Conservation (phyloP, 2,329 filamentous ascomycete genomes). For the Neofusicoccum parvum region DNA sequence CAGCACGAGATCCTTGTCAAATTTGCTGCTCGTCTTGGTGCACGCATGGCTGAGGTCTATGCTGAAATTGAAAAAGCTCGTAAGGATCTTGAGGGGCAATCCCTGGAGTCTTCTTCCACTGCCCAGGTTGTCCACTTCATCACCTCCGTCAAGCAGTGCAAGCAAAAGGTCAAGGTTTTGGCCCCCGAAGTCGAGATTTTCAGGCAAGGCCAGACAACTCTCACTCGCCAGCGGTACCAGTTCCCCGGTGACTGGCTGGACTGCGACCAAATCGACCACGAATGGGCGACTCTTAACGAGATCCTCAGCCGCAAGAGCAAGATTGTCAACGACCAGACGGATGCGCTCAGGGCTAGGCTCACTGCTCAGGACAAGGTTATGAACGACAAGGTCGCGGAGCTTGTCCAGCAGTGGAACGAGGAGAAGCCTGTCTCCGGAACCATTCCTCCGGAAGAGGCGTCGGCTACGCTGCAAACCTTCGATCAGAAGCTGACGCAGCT, state of each 20-base stretch:
- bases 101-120: slow-evolving; percentile 90
- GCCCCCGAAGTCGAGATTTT: slow-evolving; percentile 95
- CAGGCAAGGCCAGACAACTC: slow-evolving; percentile 89
- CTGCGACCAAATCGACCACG: slow-evolving; percentile 93
- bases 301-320: slow-evolving; percentile 89
- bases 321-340: slow-evolving; percentile 94
- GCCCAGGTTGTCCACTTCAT: slow-evolving; percentile 98
- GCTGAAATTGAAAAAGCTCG: slow-evolving; percentile 89
- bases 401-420: slow-evolving; percentile 86
- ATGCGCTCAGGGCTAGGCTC: slow-evolving; percentile 93
- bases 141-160: slow-evolving; percentile 94
- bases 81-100: slow-evolving; percentile 86
- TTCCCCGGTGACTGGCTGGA: slow-evolving; percentile 93
- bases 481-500: slow-evolving; percentile 83
- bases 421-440: slow-evolving; percentile 96
- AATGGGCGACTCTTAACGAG: slow-evolving; percentile 93
- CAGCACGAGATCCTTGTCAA: slow-evolving; percentile 95
- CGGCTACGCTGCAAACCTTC: slow-evolving; percentile 77
- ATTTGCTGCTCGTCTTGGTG: slow-evolving; percentile 86
- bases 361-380: slow-evolving; percentile 90
- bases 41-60: slow-evolving; percentile 88
- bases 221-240: slow-evolving; percentile 89
- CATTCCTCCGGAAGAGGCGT: slow-evolving; percentile 86
- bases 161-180: slow-evolving; percentile 91
- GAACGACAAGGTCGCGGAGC: slow-evolving; percentile 81